Conservation (phyloP, 768 basidiomycete genomes). For the Polyporus arcularius region DNA sequence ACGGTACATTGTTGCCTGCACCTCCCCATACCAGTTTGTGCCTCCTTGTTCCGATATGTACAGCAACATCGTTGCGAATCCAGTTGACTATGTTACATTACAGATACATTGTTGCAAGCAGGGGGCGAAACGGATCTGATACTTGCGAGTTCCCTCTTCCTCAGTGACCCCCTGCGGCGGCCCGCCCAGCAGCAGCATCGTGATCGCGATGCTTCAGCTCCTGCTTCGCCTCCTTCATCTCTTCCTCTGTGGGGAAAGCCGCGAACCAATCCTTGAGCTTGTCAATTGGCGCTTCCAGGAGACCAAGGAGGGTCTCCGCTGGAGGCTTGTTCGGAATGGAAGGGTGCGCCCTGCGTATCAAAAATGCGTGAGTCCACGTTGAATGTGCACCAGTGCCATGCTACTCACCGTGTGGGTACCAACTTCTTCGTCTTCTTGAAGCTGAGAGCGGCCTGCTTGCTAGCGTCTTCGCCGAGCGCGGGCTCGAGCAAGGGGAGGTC, state of each 20-base stretch:
- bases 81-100: background rate
- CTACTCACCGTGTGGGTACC: constrained; percentile 55
- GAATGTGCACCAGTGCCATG: background rate
- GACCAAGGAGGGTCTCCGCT: constrained; percentile 57
- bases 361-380: background rate
- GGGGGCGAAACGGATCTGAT: background rate
- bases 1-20: background rate
- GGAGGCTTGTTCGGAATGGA: constrained; percentile 57
- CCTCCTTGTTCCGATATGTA: background rate
- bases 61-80: no score
- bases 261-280: constrained; percentile 58
- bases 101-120: background rate
- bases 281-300: constrained; percentile 58
- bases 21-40: background rate
- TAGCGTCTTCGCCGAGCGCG: constrained; percentile 44
- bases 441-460: constrained; percentile 43
- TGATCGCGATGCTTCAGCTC: constrained; percentile 36
- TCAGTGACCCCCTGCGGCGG: background rate
- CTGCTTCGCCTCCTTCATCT: constrained; percentile 40
- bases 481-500: constrained; percentile 59
- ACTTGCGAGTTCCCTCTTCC: background rate
- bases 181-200: constrained; percentile 26
- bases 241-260: constrained; percentile 55
- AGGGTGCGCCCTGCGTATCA: constrained; percentile 46
- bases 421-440: constrained; percentile 64